phyloP scores from a whole-genome alignment of 176 grass and related monocot genomes.

The Microstegium vimineum region DNA sequence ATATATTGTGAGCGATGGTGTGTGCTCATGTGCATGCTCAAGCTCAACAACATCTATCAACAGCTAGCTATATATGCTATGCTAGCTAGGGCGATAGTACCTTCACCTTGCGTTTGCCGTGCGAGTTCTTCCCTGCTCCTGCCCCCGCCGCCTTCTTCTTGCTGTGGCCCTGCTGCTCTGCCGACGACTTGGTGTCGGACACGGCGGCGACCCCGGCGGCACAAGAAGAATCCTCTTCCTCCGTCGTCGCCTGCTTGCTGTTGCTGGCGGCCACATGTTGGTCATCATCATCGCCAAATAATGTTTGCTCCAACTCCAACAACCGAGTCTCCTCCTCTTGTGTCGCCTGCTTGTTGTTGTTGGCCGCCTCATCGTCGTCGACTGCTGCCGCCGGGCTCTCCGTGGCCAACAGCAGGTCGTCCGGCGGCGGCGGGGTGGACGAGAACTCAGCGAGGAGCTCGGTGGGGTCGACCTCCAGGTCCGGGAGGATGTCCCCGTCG shows the following conservation, averaged over 20 bases:
- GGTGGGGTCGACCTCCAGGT: constrained; percentile 82
- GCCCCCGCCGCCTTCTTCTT: constrained; percentile 35
- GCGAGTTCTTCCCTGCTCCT: constrained; percentile 42
- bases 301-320: not conserved
- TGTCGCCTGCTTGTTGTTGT: too few relatives aligned
- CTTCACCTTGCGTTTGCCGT: constrained; percentile 82
- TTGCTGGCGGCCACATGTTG: not conserved
- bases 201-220: not conserved
- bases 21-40: too few relatives aligned
- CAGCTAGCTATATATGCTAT: too few relatives aligned
- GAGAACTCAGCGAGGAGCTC: constrained; percentile 80
- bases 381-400: not conserved
- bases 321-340: not conserved
- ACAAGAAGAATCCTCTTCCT: constrained; percentile 33
- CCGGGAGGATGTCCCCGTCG: constrained; percentile 72
- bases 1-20: too few relatives aligned
- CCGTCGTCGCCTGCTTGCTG: constrained; percentile 15
- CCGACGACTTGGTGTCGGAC: constrained; percentile 44
- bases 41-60: too few relatives aligned
- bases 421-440: not conserved
- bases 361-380: not conserved
- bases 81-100: constrained; percentile 42
- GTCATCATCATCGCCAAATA: too few relatives aligned
- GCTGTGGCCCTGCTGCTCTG: constrained; percentile 32
- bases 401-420: not conserved